These are phyloP conservation scores for Calocera viscosa DNA, from an alignment of 768 basidiomycete species.

Conservation along the genomic window DNA sequence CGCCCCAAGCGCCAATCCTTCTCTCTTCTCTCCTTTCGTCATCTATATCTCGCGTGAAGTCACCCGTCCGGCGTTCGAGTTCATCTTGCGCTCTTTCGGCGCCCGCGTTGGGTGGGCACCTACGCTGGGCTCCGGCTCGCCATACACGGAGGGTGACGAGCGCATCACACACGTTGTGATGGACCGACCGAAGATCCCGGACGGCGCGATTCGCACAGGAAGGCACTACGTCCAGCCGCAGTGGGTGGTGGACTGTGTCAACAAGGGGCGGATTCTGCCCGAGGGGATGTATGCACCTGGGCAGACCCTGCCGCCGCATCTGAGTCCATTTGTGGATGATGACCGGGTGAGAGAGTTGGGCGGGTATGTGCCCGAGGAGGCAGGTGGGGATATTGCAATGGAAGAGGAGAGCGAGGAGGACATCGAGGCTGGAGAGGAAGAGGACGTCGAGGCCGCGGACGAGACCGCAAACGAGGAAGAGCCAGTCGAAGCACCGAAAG, in stretches of 20 bases:
- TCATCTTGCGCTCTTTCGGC: conserved; percentile 81
- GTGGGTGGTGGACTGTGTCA: conserved; percentile 95
- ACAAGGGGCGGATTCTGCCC: conserved; percentile 67
- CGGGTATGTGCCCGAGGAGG: conserved; percentile 25
- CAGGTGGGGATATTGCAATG: conserved; percentile 25
- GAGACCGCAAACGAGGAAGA: conserved; percentile 25
- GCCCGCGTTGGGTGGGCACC: conserved; percentile 83
- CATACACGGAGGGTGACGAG: conserved; percentile 61
- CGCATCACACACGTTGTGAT: conserved; percentile 91
- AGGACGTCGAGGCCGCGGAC: conserved; percentile 25
- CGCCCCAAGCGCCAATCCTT: conserved; percentile 37
- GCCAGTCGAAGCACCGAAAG: conserved; percentile 26
- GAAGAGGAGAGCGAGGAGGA: conserved; percentile 26
- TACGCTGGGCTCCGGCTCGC: conserved; percentile 70
- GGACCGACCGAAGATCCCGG: conserved; percentile 55
- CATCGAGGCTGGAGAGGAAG: conserved; percentile 4
- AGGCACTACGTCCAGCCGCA: conserved; percentile 92
- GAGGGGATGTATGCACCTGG: conserved; percentile 82
- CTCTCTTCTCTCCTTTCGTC: conserved; percentile 74
- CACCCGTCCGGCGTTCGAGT: conserved; percentile 84
- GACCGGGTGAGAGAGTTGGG: conserved; percentile 39
- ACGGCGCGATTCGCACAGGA: conserved; percentile 19
- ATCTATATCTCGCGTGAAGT: conserved; percentile 93
- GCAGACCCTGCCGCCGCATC: conserved; percentile 75
- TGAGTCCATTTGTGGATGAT: conserved; percentile 85